Percentiles rank a stretch among this genome's conserved stretches.
Evolutionary conservation across 139 green algal genomes (phyloP).

Genomic region (Chlorella sp.): DNA sequence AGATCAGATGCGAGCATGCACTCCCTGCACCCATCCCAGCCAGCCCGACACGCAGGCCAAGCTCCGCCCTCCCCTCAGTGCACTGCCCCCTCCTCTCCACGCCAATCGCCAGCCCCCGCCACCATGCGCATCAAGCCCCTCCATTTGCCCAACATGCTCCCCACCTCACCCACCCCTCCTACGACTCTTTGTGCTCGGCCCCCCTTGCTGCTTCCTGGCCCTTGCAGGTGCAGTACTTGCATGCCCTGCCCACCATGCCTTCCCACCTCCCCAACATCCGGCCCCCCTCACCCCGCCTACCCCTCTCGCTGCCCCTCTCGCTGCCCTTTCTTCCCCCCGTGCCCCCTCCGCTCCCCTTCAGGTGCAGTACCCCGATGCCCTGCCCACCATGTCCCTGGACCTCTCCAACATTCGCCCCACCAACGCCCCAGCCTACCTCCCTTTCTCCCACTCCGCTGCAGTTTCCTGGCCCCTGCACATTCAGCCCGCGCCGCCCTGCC

Average conservation of each 20-base stretch:
- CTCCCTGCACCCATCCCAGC: too few relatives aligned
- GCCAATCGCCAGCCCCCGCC: too few relatives aligned
- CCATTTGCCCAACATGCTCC: not conserved
- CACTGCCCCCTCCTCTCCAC: too few relatives aligned
- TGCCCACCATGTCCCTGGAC: too few relatives aligned
- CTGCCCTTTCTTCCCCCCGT: not conserved
- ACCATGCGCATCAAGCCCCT: too few relatives aligned
- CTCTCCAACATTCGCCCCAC: not conserved
- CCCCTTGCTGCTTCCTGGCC: not conserved
- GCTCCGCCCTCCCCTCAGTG: too few relatives aligned
- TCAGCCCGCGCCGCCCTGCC: constrained; percentile 81
- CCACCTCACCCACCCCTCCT: too few relatives aligned
- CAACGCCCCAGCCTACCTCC: too few relatives aligned
- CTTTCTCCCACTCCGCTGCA: not conserved
- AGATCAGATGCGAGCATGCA: too few relatives aligned
- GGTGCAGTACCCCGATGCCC: too few relatives aligned
- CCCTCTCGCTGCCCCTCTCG: not conserved
- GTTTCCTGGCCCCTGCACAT: constrained; percentile 41
- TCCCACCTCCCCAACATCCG: constrained; percentile 76
- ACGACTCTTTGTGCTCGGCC: too few relatives aligned
- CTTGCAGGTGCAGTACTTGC: constrained; percentile 79
- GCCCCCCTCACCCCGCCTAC: not conserved
- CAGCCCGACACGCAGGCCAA: too few relatives aligned
- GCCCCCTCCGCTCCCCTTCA: not conserved
- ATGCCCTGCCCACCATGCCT: constrained; percentile 73